These are phyloP conservation scores for Cyclocybe cylindracea DNA, from an alignment of 768 basidiomycete genomes.

Conservation along the genomic window DNA sequence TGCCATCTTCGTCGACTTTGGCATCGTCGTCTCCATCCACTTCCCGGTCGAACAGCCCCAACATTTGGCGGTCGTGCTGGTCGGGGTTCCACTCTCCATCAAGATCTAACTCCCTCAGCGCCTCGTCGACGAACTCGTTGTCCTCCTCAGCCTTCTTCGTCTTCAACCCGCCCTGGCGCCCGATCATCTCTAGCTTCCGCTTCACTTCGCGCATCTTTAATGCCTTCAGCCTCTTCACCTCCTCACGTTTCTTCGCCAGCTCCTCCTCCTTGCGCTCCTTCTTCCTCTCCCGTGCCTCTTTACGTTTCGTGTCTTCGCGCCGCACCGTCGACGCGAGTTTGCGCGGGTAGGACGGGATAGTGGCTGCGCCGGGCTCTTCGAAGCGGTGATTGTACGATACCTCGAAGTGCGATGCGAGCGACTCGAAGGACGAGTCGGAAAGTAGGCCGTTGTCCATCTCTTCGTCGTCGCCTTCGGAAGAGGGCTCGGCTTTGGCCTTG, in stretches of 20 bases:
- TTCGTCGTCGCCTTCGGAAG: conserved; percentile 35
- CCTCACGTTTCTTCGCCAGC: conserved; percentile 70
- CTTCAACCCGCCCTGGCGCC: conserved; percentile 65
- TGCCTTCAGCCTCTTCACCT: conserved; percentile 76
- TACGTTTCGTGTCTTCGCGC: conserved; percentile 75
- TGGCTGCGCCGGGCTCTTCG: conserved; percentile 82
- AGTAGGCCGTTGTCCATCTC: conserved; percentile 51
- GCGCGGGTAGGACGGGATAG: conserved; percentile 69
- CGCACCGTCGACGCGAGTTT: conserved; percentile 62
- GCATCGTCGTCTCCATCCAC: conserved; percentile 34
- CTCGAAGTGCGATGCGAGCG: conserved; percentile 90
- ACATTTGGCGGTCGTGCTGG: conserved; percentile 84
- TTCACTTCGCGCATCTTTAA: conserved; percentile 86
- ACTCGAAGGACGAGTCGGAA: conserved; percentile 65
- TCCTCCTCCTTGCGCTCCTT: conserved; percentile 83
- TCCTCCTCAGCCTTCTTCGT: conserved; percentile 38
- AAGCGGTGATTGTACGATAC: conserved; percentile 98
- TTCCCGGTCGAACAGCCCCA: conserved; percentile 52
- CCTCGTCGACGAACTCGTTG: conserved; percentile 37
- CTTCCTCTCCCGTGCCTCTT: conserved; percentile 78
- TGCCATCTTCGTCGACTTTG: conserved; percentile 43
- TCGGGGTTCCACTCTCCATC: conserved; percentile 94
- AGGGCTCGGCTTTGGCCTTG: conserved; percentile 34
- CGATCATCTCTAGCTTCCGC: conserved; percentile 72
- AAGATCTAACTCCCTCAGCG: conserved; percentile 72